Evolutionary conservation across 2,329 filamentous ascomycete genomes (phyloP), one percentile per base, ranked within the genome.

Genomic region (Cordyceps farinosa): DNA sequence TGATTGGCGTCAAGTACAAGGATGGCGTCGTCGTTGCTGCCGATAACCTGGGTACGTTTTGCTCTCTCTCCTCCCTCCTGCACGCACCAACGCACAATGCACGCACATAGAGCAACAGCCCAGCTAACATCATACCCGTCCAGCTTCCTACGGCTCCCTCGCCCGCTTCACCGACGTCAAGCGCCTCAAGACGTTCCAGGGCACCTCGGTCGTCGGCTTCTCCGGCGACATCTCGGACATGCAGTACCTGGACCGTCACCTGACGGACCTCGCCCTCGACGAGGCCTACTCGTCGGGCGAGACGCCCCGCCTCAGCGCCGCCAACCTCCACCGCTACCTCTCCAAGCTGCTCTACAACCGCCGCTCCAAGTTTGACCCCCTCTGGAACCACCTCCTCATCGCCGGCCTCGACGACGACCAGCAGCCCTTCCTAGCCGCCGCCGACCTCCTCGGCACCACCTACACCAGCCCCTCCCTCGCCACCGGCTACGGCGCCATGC

Each of bases 191-290:
- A 85, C 87, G 70, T 98, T 98, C 79, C 91, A 92, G 79, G 84
- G 88, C 68, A 87, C 88, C 68, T 88, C 92, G 36, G 86, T 98
- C 65, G 84, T 99, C 73, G 95, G 95, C 72, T 96, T 98, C 80
- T 92, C 92, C 76, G 95, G 95, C 76, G 95, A 99, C 81, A 89
- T 99, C 71, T 96, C 91, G 68, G 95, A 99, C 82, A 98, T 99
- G 95, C 95, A 99, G 82, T 96, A 96, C 82, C 87, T 99, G 69
- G 90, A 97, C 85, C 89, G 95, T 70, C 87, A 97, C 73, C 89
- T 99, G 70, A 89, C 85, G 73, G 90, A 91, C 67, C 89, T 98
- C 71, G 87, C 90, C 75, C 92, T 96, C 77, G 85, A 90, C 76
- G 93, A 98, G 82, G 90, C 92, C 74, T 98, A 99, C 82, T 84